Evolutionary conservation across 805 yeast genomes (phyloP).

Genomic region (Scheffersomyces stipitis): DNA sequence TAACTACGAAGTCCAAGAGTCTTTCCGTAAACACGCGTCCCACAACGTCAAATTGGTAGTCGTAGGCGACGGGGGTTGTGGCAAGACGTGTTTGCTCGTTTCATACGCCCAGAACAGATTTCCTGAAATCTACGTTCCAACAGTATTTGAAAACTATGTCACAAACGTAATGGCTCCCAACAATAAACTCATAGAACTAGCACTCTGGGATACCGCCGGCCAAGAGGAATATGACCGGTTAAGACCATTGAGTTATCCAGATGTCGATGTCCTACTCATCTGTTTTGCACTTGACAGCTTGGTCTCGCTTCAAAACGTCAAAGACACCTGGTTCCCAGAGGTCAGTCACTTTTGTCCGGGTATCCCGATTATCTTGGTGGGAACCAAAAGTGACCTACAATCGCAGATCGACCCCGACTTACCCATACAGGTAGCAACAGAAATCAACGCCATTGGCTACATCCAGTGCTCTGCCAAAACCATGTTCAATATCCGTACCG

Average conservation of each 20-base stretch:
- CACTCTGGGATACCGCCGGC: slow-evolving; percentile 89
- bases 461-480: slow-evolving; percentile 78
- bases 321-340: slow-evolving; percentile 87
- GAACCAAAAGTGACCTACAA: slow-evolving; percentile 70
- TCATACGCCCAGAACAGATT: slow-evolving; percentile 68
- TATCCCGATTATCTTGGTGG: slow-evolving; percentile 76
- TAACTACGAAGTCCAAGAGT: slow-evolving; percentile 27
- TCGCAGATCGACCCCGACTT: slow-evolving; percentile 41
- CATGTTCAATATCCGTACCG: slow-evolving; percentile 62
- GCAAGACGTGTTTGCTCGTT: slow-evolving; percentile 78
- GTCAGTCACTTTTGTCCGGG: slow-evolving; percentile 79
- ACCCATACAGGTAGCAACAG: slow-evolving; percentile 54
- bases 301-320: slow-evolving; percentile 67
- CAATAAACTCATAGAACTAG: slow-evolving; percentile 77
- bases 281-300: slow-evolving; percentile 71
- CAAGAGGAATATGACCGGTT: slow-evolving; percentile 83
- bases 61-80: slow-evolving; percentile 90
- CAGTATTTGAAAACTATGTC: slow-evolving; percentile 78
- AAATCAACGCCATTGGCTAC: slow-evolving; percentile 69
- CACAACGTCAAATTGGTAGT: slow-evolving; percentile 61
- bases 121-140: slow-evolving; percentile 76
- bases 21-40: slow-evolving; percentile 15
- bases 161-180: slow-evolving; percentile 65
- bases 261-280: slow-evolving; percentile 69
- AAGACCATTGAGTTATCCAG: slow-evolving; percentile 78